Evolutionary conservation across 352 stramenopile species (phyloP).

Genomic region (Thraustochytrium sp.): DNA sequence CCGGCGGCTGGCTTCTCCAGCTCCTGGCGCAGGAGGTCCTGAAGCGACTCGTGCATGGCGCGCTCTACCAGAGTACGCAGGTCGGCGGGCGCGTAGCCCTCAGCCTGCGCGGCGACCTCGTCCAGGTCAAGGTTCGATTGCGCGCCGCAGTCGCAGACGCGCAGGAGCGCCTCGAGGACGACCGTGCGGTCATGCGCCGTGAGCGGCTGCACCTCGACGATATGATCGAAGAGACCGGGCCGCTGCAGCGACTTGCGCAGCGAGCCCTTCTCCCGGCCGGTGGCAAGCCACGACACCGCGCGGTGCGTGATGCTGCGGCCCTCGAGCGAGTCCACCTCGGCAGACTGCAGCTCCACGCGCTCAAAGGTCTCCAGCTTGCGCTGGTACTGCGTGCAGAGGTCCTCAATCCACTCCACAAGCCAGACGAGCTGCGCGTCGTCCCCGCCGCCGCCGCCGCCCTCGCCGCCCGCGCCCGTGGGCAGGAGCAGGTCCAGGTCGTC

Average conservation of each 20-base stretch:
- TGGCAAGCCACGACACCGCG: slow-evolving; percentile 37
- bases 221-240: slow-evolving; percentile 20
- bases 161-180: slow-evolving; percentile 14
- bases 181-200: slow-evolving; percentile 18
- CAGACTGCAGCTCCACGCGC: not conserved
- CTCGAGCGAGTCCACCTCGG: not conserved
- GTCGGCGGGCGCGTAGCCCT: slow-evolving; percentile 30
- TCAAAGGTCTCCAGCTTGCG: slow-evolving; percentile 36
- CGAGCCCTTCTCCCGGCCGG: slow-evolving; percentile 30
- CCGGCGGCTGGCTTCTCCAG: not conserved
- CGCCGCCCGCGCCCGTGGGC: not conserved
- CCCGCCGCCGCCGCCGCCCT: slow-evolving; percentile 13
- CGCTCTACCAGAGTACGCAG: not conserved
- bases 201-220: slow-evolving; percentile 4
- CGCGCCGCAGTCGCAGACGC: not conserved
- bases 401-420: slow-evolving; percentile 34
- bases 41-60: not conserved
- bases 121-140: not conserved
- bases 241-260: slow-evolving; percentile 12
- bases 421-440: slow-evolving; percentile 35
- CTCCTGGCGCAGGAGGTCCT: not conserved
- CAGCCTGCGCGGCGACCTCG: slow-evolving; percentile 18
- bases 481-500: slow-evolving; percentile 52
- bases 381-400: slow-evolving; percentile 14
- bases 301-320: not conserved